Percentiles rank a stretch among this genome's conserved stretches.
Conservation (phyloP, 495 filamentous ascomycete species). For the Aspergillus panamensis region DNA sequence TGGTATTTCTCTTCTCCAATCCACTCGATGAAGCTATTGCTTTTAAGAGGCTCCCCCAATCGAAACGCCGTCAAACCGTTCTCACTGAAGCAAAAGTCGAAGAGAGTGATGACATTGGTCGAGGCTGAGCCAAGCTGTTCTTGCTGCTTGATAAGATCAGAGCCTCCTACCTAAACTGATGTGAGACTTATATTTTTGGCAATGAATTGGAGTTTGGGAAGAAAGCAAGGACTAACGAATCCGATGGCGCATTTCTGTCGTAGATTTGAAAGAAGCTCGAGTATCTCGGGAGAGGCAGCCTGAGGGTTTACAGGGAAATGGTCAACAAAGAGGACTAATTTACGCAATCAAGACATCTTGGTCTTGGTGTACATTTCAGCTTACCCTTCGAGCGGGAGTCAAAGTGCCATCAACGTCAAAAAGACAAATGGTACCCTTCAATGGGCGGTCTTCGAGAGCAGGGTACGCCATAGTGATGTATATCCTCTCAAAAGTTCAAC, state of each 20-base stretch:
- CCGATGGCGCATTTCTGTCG: constrained; percentile 90
- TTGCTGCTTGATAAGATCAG: constrained; percentile 87
- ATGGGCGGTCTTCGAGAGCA: constrained; percentile 70
- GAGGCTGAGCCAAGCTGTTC: constrained; percentile 75
- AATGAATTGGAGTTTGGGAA: constrained; percentile 2
- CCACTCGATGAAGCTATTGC: constrained; percentile 84
- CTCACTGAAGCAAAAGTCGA: constrained; percentile 95
- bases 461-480: constrained; percentile 59
- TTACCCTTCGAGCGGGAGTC: constrained; percentile 69
- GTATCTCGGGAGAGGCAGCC: constrained; percentile 73
- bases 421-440: constrained; percentile 85
- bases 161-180: constrained; percentile 60
- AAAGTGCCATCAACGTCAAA: constrained; percentile 94
- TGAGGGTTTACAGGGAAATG: constrained; percentile 24
- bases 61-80: constrained; percentile 93
- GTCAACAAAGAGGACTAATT: constrained; percentile 11
- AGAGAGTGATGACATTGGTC: constrained; percentile 70
- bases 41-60: constrained; percentile 65
- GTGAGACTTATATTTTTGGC: constrained; percentile 10
- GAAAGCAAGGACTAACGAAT: constrained; percentile 49
- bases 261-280: constrained; percentile 69
- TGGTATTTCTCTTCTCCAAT: constrained; percentile 92
- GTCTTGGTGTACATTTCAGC: constrained; percentile 17
- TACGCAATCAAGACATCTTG: background rate
- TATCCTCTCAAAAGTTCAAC: background rate